Evolutionary conservation across 202 grass and related monocot genomes (phyloP).

Genomic region (Eragrostis tef): DNA sequence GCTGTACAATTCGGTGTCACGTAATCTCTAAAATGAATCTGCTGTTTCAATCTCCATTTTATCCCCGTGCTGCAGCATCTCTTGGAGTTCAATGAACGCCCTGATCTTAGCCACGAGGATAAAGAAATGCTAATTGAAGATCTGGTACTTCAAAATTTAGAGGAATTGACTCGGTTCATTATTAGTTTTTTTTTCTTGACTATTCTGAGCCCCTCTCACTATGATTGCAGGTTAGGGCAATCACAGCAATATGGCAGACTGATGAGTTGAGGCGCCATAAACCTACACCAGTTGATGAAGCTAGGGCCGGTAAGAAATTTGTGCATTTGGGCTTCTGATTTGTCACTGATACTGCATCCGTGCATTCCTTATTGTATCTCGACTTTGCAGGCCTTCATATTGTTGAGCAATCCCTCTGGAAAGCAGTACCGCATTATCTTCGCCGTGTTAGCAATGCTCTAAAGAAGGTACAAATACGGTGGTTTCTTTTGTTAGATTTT

Average conservation of each 20-base stretch:
- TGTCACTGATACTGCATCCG: constrained; percentile 5
- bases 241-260: constrained; percentile 92
- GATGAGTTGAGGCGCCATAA: constrained; percentile 95
- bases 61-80: constrained; percentile 76
- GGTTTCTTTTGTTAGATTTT: constrained; percentile 4
- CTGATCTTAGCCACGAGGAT: constrained; percentile 91
- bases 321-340: constrained; percentile 5
- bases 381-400: constrained; percentile 73
- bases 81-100: constrained; percentile 84
- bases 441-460: constrained; percentile 91
- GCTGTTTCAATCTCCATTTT: constrained; percentile 32
- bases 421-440: constrained; percentile 87
- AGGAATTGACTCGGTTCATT: constrained; percentile 25
- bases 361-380: constrained; percentile 14
- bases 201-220: constrained; percentile 27
- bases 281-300: constrained; percentile 97
- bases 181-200: neutral
- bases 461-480: constrained; percentile 68
- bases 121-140: constrained; percentile 91
- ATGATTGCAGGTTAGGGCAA: constrained; percentile 70
- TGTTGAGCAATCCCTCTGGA: constrained; percentile 98
- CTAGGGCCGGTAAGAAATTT: constrained; percentile 69
- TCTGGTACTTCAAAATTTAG: constrained; percentile 58
- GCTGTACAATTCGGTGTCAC: neutral
- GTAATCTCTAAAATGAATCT: neutral